Evolutionary conservation across 148 eudicot genomes (phyloP).

Genomic region (Persicaria tinctoria): DNA sequence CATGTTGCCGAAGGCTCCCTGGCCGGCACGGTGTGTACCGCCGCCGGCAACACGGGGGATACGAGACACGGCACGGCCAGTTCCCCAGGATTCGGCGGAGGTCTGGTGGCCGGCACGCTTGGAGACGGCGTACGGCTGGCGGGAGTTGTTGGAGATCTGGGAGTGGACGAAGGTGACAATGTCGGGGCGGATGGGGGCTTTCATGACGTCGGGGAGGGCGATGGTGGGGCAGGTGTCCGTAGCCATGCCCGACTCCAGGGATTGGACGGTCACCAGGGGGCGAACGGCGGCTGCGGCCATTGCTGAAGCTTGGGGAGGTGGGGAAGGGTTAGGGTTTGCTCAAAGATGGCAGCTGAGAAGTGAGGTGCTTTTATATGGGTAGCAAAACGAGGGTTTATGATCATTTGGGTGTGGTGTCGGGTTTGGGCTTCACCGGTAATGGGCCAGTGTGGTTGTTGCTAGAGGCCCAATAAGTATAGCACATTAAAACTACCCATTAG

Average conservation of each 20-base stretch:
- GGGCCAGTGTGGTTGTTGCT: background rate
- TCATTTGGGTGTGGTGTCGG: background rate
- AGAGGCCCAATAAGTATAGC: background rate
- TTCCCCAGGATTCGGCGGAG: constrained; percentile 85
- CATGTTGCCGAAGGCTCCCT: constrained; percentile 82
- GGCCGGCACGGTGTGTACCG: constrained; percentile 81
- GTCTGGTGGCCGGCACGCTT: constrained; percentile 70
- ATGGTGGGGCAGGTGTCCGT: constrained; percentile 39
- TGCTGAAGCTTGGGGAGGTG: constrained; percentile 1
- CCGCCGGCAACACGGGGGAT: constrained; percentile 86
- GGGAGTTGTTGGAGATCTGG: constrained; percentile 55
- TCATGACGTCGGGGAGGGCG: constrained; percentile 56
- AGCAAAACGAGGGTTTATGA: background rate
- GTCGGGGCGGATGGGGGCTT: constrained; percentile 64
- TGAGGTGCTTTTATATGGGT: background rate
- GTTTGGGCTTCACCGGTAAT: background rate
- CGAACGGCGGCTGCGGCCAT: constrained; percentile 31
- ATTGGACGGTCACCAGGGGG: constrained; percentile 49
- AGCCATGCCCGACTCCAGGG: constrained; percentile 52
- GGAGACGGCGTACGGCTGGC: constrained; percentile 81
- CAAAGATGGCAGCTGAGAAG: background rate
- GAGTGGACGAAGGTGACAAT: constrained; percentile 52
- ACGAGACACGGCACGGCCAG: constrained; percentile 79
- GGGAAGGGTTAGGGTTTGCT: background rate
- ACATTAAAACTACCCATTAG: no score